A percentile compares a stretch with the other conserved stretches of the same genome.
These are phyloP conservation scores for Termitomyces sp. DNA, from an alignment of 768 basidiomycete genomes.

Conservation along the genomic window DNA sequence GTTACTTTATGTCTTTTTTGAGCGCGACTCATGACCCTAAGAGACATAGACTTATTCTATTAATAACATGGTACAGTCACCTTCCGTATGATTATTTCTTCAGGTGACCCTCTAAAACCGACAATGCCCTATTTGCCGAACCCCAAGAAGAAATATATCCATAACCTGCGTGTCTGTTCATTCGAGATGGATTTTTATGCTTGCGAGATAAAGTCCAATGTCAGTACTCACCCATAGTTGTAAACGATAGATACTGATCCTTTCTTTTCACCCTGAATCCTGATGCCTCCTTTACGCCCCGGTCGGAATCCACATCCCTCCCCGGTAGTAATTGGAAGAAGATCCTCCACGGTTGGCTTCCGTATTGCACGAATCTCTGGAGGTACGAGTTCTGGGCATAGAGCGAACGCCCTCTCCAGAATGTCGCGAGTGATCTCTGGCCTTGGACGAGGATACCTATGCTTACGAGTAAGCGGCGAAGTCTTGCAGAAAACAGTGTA, in stretches of 20 bases:
- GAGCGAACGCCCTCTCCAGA: constrained; percentile 38
- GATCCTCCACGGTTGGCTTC: constrained; percentile 42
- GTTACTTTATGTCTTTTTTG: not conserved
- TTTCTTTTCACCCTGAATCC: constrained; percentile 40
- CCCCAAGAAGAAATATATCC: constrained; percentile 68
- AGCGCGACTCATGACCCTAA: not conserved
- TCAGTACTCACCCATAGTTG: constrained; percentile 54
- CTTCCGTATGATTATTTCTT: not conserved
- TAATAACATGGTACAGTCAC: not conserved
- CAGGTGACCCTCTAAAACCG: constrained; percentile 33
- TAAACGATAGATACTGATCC: constrained; percentile 44
- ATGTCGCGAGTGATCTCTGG: constrained; percentile 55
- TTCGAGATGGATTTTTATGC: not conserved
- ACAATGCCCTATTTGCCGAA: constrained; percentile 44
- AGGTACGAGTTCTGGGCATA: constrained; percentile 47
- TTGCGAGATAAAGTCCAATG: not conserved
- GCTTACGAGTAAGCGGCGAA: not conserved
- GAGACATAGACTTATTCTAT: not conserved
- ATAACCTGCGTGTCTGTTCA: constrained; percentile 50
- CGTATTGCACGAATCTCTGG: constrained; percentile 34
- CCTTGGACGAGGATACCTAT: constrained; percentile 54
- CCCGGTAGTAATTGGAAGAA: constrained; percentile 43
- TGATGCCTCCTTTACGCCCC: constrained; percentile 49
- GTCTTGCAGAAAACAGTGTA: not conserved
- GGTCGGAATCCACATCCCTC: constrained; percentile 55